These are phyloP conservation scores for Beta corolliflora DNA, from an alignment of 179 eudicot species.

Conservation along the genomic window DNA sequence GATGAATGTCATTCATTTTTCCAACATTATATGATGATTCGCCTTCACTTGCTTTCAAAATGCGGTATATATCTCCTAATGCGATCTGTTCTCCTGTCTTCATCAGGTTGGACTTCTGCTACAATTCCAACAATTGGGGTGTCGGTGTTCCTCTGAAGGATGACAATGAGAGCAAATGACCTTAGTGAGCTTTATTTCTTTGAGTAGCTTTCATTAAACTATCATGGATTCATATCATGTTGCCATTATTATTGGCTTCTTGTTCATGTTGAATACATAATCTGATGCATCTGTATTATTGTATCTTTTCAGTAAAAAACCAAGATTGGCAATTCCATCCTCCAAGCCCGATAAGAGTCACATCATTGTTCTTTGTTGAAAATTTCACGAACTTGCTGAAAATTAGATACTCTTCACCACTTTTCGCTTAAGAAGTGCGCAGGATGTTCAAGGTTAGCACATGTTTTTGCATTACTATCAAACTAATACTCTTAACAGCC, in stretches of 20 bases:
- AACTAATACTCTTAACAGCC: too few species aligned
- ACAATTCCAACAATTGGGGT: constrained; percentile 87
- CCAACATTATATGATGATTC: too few species aligned
- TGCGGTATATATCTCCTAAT: background rate
- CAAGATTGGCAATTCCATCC: constrained; percentile 75
- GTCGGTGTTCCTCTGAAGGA: constrained; percentile 90
- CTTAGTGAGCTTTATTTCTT: constrained; percentile 57
- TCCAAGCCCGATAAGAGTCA: constrained; percentile 80
- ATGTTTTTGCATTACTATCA: too few species aligned
- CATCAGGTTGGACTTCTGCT: constrained; percentile 87
- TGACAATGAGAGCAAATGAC: constrained; percentile 82
- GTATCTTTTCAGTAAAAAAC: constrained; percentile 59
- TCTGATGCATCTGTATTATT: background rate
- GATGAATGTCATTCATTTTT: background rate
- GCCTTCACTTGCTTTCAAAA: background rate
- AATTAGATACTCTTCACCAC: too few species aligned
- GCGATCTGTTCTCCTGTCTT: constrained; percentile 26
- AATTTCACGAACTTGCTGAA: constrained; percentile 58
- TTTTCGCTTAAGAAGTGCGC: too few species aligned
- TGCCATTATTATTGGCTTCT: background rate
- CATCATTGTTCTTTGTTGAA: constrained; percentile 66
- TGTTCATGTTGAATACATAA: constrained; percentile 6
- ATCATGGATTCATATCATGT: background rate
- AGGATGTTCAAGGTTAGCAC: too few species aligned
- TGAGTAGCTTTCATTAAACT: background rate